Percentiles rank a stretch among this genome's conserved stretches.
Conservation (phyloP, 225 moss, liverwort and hornwort species). For the Physcomitrellopsis africana region DNA sequence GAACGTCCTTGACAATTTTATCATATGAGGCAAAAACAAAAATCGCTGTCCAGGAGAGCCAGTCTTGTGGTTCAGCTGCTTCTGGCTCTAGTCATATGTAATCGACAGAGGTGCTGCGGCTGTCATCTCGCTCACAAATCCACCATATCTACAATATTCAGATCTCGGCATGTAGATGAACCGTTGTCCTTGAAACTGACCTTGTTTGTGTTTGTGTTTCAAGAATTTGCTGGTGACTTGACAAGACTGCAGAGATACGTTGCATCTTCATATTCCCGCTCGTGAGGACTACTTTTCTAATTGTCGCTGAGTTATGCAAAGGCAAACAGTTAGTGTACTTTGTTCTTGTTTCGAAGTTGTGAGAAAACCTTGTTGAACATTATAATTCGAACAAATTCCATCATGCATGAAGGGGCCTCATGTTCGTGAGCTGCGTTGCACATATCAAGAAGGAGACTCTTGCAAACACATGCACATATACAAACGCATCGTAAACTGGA, state of each 20-base stretch:
- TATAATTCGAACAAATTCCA: background rate
- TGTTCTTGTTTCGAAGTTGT: background rate
- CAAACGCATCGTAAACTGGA: background rate
- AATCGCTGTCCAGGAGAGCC: background rate
- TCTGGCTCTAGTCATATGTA: background rate
- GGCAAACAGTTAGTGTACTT: background rate
- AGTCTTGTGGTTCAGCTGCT: background rate
- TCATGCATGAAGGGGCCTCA: no score
- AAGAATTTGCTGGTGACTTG: background rate
- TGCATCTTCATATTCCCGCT: background rate
- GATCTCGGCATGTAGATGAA: background rate
- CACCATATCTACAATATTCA: constrained; percentile 19
- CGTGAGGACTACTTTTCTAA: background rate
- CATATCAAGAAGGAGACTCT: background rate
- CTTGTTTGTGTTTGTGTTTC: background rate
- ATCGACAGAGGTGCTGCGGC: background rate
- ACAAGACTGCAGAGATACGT: background rate
- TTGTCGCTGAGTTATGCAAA: background rate
- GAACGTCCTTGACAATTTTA: no score
- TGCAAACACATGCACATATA: background rate
- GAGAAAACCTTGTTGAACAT: background rate
- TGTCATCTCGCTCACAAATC: background rate
- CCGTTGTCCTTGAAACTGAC: background rate
- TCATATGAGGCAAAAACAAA: no score
- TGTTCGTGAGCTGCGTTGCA: background rate